A percentile compares a stretch with the other conserved stretches of the same genome.
Evolutionary conservation across 2,329 filamentous ascomycete genomes (phyloP).

Genomic region (Myriosclerotinia duriaeana): DNA sequence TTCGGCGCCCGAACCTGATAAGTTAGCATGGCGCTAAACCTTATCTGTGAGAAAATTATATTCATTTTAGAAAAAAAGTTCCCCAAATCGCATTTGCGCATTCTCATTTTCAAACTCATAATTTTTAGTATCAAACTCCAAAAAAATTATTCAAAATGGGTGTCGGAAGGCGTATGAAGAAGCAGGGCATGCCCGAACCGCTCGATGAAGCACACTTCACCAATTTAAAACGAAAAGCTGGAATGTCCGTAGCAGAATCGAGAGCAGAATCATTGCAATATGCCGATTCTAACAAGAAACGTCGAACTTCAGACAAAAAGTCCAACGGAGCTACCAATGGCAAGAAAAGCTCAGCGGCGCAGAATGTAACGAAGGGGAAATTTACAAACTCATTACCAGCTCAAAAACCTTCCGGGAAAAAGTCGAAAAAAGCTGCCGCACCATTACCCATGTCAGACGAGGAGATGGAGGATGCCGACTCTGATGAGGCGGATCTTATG

Average conservation of each 20-base stretch:
- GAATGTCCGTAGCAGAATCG: slow-evolving; percentile 60
- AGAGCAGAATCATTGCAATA: slow-evolving; percentile 49
- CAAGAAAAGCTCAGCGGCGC: slow-evolving; percentile 40
- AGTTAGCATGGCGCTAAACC: slow-evolving; percentile 27
- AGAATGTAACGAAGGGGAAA: slow-evolving; percentile 40
- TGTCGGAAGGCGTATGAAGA: slow-evolving; percentile 88
- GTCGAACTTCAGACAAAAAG: slow-evolving; percentile 48
- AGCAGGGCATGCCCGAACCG: slow-evolving; percentile 83
- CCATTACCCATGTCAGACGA: slow-evolving; percentile 45
- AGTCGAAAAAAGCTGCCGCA: slow-evolving; percentile 43
- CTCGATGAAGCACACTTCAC: slow-evolving; percentile 78
- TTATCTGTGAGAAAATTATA: slow-evolving; percentile 32
- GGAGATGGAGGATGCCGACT: slow-evolving; percentile 43
- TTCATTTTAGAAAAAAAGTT: slow-evolving; percentile 30
- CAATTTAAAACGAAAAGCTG: slow-evolving; percentile 82
- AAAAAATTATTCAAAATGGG: slow-evolving; percentile 64
- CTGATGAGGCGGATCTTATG: slow-evolving; percentile 50
- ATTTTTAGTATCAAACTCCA: slow-evolving; percentile 16
- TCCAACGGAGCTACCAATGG: slow-evolving; percentile 25
- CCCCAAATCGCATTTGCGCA: slow-evolving; percentile 20
- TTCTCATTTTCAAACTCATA: slow-evolving; percentile 22
- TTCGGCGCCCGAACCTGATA: slow-evolving; percentile 24
- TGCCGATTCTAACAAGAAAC: slow-evolving; percentile 56
- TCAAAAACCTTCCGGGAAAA: slow-evolving; percentile 42
- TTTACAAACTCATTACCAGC: slow-evolving; percentile 42